phyloP scores from a whole-genome alignment of 2,329 filamentous ascomycete genomes.

The Botryotinia calthae region DNA sequence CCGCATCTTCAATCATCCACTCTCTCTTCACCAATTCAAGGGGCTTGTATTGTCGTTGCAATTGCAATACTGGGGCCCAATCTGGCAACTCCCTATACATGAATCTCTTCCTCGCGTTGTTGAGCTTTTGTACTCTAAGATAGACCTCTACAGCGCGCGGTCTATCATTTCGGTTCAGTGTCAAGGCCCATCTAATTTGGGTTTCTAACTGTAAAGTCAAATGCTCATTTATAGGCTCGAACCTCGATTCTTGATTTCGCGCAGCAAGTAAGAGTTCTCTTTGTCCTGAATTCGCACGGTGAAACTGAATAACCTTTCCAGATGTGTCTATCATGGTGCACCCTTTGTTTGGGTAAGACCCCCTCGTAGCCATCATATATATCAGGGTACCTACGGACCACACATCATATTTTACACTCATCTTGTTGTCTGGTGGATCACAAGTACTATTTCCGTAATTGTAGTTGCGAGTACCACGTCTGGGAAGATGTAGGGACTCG shows the following conservation, averaged over 20 bases:
- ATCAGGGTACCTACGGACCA: conserved; percentile 5
- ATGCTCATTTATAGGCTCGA: not conserved
- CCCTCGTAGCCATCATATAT: conserved; percentile 6
- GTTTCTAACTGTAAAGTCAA: not conserved
- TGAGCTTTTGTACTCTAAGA: not conserved
- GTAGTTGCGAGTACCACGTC: not conserved
- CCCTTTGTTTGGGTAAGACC: not conserved
- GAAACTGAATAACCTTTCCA: not conserved
- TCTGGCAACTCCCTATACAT: not conserved
- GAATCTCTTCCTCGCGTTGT: not conserved
- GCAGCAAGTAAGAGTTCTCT: not conserved
- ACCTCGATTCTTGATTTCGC: not conserved
- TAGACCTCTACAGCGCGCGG: not conserved
- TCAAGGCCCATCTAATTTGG: not conserved
- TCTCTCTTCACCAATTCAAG: not conserved
- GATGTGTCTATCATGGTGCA: no score
- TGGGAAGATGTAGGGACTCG: conserved; percentile 9
- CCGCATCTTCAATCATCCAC: not conserved
- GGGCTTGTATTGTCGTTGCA: not conserved
- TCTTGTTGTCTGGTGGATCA: conserved; percentile 2
- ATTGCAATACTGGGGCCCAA: not conserved
- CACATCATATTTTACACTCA: conserved; percentile 18
- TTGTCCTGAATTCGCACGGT: not conserved
- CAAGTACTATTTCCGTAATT: not conserved
- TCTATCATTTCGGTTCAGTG: not conserved